Base-by-base conservation (phyloP, 208 protist species). In the Leishmania amazonensis region DNA sequence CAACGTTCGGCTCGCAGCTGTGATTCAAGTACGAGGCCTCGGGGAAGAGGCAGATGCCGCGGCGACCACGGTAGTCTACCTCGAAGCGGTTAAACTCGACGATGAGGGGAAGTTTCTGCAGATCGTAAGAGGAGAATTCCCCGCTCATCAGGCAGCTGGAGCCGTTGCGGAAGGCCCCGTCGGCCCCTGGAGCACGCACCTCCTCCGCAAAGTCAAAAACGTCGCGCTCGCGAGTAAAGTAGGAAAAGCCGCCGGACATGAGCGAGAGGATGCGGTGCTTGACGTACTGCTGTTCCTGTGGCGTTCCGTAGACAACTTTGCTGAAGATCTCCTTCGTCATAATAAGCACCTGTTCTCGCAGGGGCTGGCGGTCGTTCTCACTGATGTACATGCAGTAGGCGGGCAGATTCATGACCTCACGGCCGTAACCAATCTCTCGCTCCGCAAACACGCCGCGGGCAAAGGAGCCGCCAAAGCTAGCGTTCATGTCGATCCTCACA, bases 61-160 rank as follows among this genome's bases (percentile, higher is more conserved):
- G 84, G 47, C 91, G 87, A 38, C 92, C 91, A 73, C 89, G 90
- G 85, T 97, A 95, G 83, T 95, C 91, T 53, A 97, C 90, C 54
- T 97, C 94, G 64, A 93, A 91, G 38, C 94, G 91, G 78, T 97
- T 97, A 78, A 97, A 97, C 83, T 97, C 94, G 35, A 97, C 76
- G 64, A 95, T 94, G 31, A 95, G 89, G 4, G 94, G 91, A 35
- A 97, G 84, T 75, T 95, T 94, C 81, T 97, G 94, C 79, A 97
- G 80, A 73, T 97, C 94, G 65, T 93, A 97, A 4, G 94, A 95
- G 45, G 90, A 93, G 67, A 95, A 95, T 73, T 95, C 89, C 21
- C 91, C 94, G 82, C 88, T 93, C 71, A 92, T 76, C 28, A 97
- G 83, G 62, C 82, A 94, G 81, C 87, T 94, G 28, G 90, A 81